Conservation (phyloP, 768 basidiomycete genomes). For the Hypholoma fasciculare region DNA sequence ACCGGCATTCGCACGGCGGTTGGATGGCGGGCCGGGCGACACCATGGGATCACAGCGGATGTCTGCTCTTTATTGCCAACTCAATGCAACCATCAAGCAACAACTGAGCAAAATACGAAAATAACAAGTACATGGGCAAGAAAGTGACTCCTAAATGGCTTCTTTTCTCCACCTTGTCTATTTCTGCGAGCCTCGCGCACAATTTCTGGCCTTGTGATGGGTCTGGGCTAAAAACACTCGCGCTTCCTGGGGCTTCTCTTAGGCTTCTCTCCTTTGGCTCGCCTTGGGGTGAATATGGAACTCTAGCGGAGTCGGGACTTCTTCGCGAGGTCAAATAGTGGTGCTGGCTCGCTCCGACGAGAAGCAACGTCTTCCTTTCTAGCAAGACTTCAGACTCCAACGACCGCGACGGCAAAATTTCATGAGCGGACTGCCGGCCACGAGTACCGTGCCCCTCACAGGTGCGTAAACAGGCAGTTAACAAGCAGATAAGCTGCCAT, state of each 20-base stretch:
- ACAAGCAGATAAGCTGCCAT: not conserved
- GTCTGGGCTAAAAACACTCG: not conserved
- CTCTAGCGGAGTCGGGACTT: not conserved
- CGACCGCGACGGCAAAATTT: not conserved
- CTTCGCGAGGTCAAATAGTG: slow-evolving; percentile 3
- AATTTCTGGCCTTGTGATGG: slow-evolving; percentile 2
- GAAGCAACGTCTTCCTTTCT: not conserved
- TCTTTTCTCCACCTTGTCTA: slow-evolving; percentile 3
- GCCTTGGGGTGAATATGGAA: not conserved
- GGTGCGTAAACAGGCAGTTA: slow-evolving; percentile 4
- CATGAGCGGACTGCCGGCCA: not conserved
- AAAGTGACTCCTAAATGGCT: not conserved
- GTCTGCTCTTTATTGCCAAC: not conserved
- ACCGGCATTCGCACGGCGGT: no score
- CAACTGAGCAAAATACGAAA: not conserved
- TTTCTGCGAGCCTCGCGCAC: not conserved
- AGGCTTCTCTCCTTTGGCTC: not conserved
- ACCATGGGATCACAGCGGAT: slow-evolving; percentile 2
- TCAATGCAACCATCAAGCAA: not conserved
- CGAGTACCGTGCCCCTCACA: slow-evolving; percentile 15
- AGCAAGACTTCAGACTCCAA: not conserved
- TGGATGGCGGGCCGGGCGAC: slow-evolving; percentile 12
- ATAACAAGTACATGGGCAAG: not conserved
- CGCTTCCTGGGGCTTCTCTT: not conserved
- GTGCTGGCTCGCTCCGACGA: not conserved